Evolutionary conservation across 148 eudicot genomes (phyloP).

Genomic region (Mesembryanthemum crystallinum): DNA sequence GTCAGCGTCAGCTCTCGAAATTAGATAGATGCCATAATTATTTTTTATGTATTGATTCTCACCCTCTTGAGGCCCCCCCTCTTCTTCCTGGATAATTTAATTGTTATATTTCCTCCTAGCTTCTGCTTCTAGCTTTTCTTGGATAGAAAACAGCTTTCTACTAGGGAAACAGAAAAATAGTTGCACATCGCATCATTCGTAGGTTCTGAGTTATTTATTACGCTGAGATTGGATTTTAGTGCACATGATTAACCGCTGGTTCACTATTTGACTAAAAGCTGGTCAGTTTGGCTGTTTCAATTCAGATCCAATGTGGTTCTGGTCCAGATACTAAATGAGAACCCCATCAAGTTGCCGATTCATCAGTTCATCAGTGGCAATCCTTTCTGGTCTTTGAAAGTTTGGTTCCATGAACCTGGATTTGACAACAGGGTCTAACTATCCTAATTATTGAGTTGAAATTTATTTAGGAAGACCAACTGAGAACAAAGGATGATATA

Average conservation of each 20-base stretch:
- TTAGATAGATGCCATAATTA: not conserved
- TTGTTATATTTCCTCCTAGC: not conserved
- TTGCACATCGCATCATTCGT: not conserved
- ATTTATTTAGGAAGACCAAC: not conserved
- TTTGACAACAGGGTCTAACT: no score
- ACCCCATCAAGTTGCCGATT: not conserved
- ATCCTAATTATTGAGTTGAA: not conserved
- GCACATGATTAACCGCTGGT: not conserved
- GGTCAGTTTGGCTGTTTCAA: not conserved
- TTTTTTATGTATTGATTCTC: not conserved
- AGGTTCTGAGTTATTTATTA: not conserved
- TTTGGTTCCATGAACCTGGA: not conserved
- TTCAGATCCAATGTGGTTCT: not conserved
- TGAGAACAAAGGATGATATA: not conserved
- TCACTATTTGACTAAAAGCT: not conserved
- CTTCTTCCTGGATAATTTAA: not conserved
- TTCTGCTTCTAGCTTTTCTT: slow-evolving; percentile 7
- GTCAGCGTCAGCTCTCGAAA: not conserved
- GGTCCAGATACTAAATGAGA: not conserved
- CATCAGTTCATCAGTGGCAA: not conserved
- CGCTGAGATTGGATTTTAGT: not conserved
- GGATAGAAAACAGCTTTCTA: not conserved
- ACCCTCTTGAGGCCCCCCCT: not conserved
- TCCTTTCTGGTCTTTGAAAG: not conserved
- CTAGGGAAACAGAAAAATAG: not conserved